Evolutionary conservation across 1,284 basidiomycete genomes (phyloP).

Genomic region (Anthracocystis walkeri): DNA sequence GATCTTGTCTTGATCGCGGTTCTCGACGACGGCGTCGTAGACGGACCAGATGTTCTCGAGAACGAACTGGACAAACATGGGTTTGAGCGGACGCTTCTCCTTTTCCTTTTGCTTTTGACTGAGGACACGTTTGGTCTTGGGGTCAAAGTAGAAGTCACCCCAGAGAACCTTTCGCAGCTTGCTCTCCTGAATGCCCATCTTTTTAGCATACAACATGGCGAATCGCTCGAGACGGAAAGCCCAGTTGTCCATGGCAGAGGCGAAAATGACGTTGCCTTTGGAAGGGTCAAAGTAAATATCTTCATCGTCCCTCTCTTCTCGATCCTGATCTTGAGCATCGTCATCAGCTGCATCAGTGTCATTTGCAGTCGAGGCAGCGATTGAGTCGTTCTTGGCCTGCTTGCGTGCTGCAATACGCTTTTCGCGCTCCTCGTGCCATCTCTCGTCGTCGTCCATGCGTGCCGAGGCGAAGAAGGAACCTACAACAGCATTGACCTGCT

Average conservation of each 20-base stretch:
- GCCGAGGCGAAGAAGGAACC: conserved; percentile 94
- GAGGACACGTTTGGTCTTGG: conserved; percentile 93
- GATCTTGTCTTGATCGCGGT: conserved; percentile 76
- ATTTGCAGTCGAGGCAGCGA: conserved; percentile 67
- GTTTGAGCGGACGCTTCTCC: conserved; percentile 80
- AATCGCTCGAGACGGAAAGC: conserved; percentile 95
- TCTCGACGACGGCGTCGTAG: conserved; percentile 73
- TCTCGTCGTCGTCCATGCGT: conserved; percentile 90
- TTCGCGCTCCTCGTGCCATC: conserved; percentile 93
- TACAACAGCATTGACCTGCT: conserved; percentile 98
- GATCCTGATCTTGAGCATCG: conserved; percentile 44
- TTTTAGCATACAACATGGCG: conserved; percentile 89
- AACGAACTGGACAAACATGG: conserved; percentile 98
- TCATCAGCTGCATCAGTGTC: conserved; percentile 77
- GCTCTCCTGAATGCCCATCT: conserved; percentile 89
- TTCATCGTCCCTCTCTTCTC: conserved; percentile 88
- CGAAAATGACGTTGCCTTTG: conserved; percentile 95
- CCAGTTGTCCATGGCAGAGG: conserved; percentile 97
- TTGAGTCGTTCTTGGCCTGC: conserved; percentile 71
- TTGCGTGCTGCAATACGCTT: conserved; percentile 80
- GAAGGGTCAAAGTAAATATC: conserved; percentile 98
- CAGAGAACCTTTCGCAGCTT: conserved; percentile 90
- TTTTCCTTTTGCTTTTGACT: conserved; percentile 85
- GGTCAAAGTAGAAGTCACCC: conserved; percentile 98
- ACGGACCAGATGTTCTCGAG: conserved; percentile 98